Evolutionary conservation across 169 alveolate species (phyloP).

Genomic region (Eimeria tenella): DNA sequence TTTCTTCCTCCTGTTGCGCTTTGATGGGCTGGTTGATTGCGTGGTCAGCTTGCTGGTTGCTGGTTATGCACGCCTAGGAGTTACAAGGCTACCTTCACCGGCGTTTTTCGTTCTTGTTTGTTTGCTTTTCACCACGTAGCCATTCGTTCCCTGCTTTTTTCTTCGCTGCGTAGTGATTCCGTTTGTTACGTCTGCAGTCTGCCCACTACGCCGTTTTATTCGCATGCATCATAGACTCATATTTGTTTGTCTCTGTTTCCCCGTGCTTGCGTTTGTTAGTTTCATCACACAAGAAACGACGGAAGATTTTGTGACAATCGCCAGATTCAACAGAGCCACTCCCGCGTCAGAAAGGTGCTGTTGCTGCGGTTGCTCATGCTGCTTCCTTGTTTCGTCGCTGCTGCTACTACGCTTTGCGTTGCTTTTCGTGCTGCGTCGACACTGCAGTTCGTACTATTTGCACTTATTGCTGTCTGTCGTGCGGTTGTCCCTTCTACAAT

Average conservation of each 20-base stretch:
- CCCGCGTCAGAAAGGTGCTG: neutral
- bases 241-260: neutral
- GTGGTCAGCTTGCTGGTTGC: no score
- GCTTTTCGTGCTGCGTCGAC: neutral
- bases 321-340: neutral
- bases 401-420: neutral
- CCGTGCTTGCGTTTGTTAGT: neutral
- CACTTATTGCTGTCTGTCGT: neutral
- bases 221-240: no score
- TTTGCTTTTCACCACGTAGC: no score
- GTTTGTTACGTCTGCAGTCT: no score
- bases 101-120: no score
- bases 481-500: neutral
- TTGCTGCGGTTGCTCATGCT: neutral
- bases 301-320: conserved; percentile 17
- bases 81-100: no score
- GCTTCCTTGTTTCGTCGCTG: neutral
- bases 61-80: no score
- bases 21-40: no score
- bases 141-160: no score
- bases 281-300: conserved; percentile 5
- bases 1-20: no score
- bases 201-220: no score
- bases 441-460: neutral
- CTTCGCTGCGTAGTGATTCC: no score